Conservation (phyloP, 1,284 basidiomycete species). For the Sanghuangporus weigelae region DNA sequence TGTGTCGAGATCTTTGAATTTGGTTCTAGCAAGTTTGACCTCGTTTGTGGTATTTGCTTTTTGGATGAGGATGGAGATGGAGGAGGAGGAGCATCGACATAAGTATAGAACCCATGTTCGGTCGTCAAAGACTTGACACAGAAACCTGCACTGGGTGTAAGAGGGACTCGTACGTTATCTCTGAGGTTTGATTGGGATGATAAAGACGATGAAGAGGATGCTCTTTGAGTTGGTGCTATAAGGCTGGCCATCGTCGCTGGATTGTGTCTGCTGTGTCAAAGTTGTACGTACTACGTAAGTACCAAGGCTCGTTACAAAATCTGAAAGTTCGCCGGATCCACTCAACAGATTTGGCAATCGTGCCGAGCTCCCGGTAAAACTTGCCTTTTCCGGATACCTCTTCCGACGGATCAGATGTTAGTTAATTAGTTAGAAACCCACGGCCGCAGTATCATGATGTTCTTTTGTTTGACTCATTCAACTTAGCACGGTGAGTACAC, state of each 20-base stretch:
- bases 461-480: no score
- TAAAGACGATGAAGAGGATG: not conserved
- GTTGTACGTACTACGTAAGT: not conserved
- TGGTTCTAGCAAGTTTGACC: constrained; percentile 23
- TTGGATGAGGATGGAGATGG: constrained; percentile 10
- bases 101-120: constrained; percentile 33
- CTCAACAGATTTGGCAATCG: no score
- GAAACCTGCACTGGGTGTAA: constrained; percentile 54
- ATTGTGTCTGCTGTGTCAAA: not conserved
- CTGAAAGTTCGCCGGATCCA: no score
- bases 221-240: not conserved
- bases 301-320: no score
- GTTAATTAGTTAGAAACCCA: no score
- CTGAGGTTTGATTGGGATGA: not conserved
- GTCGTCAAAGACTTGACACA: constrained; percentile 50
- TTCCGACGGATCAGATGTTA: no score
- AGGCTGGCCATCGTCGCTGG: not conserved
- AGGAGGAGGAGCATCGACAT: constrained; percentile 3
- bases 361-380: no score
- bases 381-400: no score
- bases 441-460: no score
- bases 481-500: no score
- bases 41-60: not conserved
- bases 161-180: constrained; percentile 30
- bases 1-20: constrained; percentile 17